Evolutionary conservation across 1,284 basidiomycete genomes (phyloP), one percentile per base, ranked within the genome.

Genomic region (Tilletia horrida): DNA sequence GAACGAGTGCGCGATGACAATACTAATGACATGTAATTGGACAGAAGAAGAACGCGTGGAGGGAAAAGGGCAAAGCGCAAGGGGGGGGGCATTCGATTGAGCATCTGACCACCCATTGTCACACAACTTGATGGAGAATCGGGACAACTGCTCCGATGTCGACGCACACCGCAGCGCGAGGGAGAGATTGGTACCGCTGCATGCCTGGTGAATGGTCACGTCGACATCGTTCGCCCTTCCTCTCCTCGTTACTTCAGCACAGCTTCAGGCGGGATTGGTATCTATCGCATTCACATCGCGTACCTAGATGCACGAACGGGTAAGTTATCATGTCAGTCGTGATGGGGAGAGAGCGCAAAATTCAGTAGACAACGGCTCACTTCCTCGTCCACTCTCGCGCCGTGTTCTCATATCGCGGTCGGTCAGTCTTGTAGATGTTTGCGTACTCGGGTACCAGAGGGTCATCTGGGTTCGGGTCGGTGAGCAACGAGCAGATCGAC

Each of bases 391-490:
- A 81, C 69, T 81, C 80, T 64, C 80, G 72, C 21, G 80, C 80
- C 4, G 80, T 81, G 73, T 74, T 81, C 72, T 81, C 80, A 69
- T 81, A 81, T 48, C 78, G 76, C 44, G 75, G 71, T 45, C 80
- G 69, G 62, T 81, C 80, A 35, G 79, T 81, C 75, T 80, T 81
- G 76, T 79, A 81, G 55, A 80, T 71, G 72, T 81, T 71, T 62
- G 80, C 80, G 61, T 81, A 79, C 70, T 81, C 80, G 61, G 80
- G 80, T 16, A 81, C 80, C 25, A 81, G 77, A 63, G 80, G 80
- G 69, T 81, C 80, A 71, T 81, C 80, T 65, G 80, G 80, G 74
- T 81, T 81, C 64, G 80, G 80, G 72, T 81, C 80, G 25, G 80
- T 81, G 48, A 80, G 72, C 79, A 80, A 78, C 9, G 80, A 81